Base-by-base conservation (phyloP, 116 monocot genomes). In the Iris pallida region DNA sequence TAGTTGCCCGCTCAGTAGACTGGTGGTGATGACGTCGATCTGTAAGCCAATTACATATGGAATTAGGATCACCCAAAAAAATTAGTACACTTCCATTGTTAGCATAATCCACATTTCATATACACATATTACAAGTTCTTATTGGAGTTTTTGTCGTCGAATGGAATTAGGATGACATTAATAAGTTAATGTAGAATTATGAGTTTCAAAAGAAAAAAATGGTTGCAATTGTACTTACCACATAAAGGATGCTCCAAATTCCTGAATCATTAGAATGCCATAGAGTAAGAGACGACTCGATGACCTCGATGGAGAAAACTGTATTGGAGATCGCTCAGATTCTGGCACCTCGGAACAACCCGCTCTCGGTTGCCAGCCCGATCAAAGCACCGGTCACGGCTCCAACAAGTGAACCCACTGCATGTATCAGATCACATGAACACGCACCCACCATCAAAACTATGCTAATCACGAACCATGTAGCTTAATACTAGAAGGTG, bases 311-410 rank as follows among this genome's bases (percentile, higher is more conserved):
- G 0, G 78, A 85, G 78, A 85, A 81, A 45, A 85, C 80, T 0
- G 81, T 81, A 0, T 81, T 81, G 42, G 81, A 81, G 19, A 85
- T 81, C 4, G 81, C 85, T 20, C 85, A 81, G 13, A 81, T 71
- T 53, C 80, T 78, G 19, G 81, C 81, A 0, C 85, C 85, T 47
- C 85, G 47, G 14, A 85, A 43, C 4, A 85, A 16, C 7, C 85
- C 85, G 20, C 78, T 85, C 70, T 85, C 85, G 4, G 85, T 85
- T 7, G 81, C 70, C 16, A 78, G 43, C n/a, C 85, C 85, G 13
- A 85, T 74, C 53, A 75, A 42, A 46, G 75, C 81, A 18, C 85
- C 85, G 5, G 74, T 78, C 7, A 85, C 42, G 11, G 81, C 77
- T 59, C 85, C 85, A 8, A 65, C 72, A 2, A 70, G 12, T n/a